Conservation (phyloP, 768 basidiomycete species). For the Pleurotus giganteus region DNA sequence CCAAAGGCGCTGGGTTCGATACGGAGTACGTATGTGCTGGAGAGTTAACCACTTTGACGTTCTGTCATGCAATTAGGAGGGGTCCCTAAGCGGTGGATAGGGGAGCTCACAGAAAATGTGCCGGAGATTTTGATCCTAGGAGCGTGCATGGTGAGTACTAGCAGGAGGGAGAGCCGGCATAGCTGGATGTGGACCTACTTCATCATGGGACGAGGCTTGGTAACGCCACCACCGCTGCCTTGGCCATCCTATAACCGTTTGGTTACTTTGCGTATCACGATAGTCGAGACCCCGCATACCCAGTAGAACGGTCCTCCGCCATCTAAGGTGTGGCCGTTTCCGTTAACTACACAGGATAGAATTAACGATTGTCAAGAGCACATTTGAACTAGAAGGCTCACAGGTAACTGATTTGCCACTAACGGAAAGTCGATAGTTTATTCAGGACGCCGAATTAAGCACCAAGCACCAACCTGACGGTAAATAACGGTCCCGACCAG, state of each 20-base stretch:
- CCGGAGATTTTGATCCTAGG: constrained; percentile 37
- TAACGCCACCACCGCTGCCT: constrained; percentile 34
- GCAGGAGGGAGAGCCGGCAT: neutral
- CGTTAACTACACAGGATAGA: constrained; percentile 30
- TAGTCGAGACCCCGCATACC: constrained; percentile 19
- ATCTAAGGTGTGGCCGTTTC: constrained; percentile 39
- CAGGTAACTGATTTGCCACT: constrained; percentile 48
- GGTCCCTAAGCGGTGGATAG: constrained; percentile 16
- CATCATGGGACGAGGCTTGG: constrained; percentile 44
- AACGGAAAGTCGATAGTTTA: constrained; percentile 18
- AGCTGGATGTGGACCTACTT: constrained; percentile 27
- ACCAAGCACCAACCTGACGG: constrained; percentile 42
- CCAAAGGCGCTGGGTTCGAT: constrained; percentile 35
- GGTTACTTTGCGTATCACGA: neutral
- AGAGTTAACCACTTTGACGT: constrained; percentile 40
- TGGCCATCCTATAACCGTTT: constrained; percentile 31
- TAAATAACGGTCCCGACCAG: constrained; percentile 57
- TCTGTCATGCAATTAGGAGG: constrained; percentile 27
- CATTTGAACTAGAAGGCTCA: constrained; percentile 21
- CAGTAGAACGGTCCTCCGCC: constrained; percentile 44
- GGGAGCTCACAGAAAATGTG: constrained; percentile 25
- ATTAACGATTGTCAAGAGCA: neutral
- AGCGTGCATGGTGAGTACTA: neutral
- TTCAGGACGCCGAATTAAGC: neutral
- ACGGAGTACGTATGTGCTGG: constrained; percentile 37